These are phyloP conservation scores for Elymus sibiricus DNA, from an alignment of 176 grass and related monocot genomes.

Conservation along the genomic window DNA sequence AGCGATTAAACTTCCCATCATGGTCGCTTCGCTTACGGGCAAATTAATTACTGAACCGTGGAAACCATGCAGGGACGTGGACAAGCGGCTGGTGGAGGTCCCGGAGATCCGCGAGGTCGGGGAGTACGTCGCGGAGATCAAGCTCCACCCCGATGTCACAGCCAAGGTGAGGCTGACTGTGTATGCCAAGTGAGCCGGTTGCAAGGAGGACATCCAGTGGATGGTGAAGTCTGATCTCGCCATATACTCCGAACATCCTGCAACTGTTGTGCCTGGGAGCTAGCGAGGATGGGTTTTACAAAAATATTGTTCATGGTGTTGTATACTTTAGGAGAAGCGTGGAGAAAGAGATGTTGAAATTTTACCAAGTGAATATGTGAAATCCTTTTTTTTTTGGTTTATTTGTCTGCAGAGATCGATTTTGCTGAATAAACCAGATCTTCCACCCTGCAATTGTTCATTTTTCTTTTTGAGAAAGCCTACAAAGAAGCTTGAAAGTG, in stretches of 20 bases:
- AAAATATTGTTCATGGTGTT: not conserved
- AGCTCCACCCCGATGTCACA: slow-evolving; percentile 85
- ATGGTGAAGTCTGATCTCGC: not conserved
- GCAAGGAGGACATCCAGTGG: not conserved
- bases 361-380: not conserved
- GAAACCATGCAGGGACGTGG: slow-evolving; percentile 56
- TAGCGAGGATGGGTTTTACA: not conserved
- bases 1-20: not conserved
- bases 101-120: slow-evolving; percentile 89
- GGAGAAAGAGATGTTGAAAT: not conserved
- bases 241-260: not conserved
- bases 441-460: not conserved
- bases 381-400: not conserved
- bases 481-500: too few species aligned
- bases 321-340: not conserved
- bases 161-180: slow-evolving; percentile 73
- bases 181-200: slow-evolving; percentile 45
- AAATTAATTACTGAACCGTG: not conserved
- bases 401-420: slow-evolving; percentile 1
- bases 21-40: slow-evolving; percentile 17
- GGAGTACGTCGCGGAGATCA: slow-evolving; percentile 82
- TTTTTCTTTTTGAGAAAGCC: too few species aligned
- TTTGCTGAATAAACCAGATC: not conserved
- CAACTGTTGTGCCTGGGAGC: not conserved
- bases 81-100: slow-evolving; percentile 58